Evolutionary conservation across 345 rosid species (phyloP).

Genomic region (Citrus medica): DNA sequence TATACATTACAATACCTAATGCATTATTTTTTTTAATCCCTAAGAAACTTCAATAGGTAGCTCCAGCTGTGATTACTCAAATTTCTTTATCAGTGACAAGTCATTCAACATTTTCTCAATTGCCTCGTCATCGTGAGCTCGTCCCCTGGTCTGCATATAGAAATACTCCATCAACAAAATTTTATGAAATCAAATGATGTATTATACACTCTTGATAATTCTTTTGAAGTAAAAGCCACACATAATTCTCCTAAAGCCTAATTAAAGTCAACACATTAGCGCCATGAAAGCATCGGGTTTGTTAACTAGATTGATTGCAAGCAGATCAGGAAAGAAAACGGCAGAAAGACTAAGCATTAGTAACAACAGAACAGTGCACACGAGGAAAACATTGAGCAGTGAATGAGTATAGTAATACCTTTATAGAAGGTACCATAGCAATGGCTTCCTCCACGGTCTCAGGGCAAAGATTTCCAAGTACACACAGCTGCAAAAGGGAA

Average conservation of each 20-base stretch:
- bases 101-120: slow-evolving; percentile 93
- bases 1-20: not conserved
- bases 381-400: not conserved
- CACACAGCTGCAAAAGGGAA: slow-evolving; percentile 69
- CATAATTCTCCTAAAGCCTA: not conserved
- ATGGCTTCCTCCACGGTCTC: slow-evolving; percentile 98
- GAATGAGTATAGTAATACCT: slow-evolving; percentile 37
- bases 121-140: slow-evolving; percentile 76
- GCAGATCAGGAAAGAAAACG: not conserved
- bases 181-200: not conserved
- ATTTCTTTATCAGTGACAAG: slow-evolving; percentile 79
- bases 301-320: not conserved
- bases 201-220: too few relatives aligned
- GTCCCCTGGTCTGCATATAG: slow-evolving; percentile 70
- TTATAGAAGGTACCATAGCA: slow-evolving; percentile 96
- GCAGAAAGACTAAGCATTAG: not conserved
- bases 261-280: not conserved
- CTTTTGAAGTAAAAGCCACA: not conserved
- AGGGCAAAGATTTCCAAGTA: slow-evolving; percentile 96
- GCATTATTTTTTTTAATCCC: not conserved
- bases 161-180: not conserved
- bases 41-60: not conserved
- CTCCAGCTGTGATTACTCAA: slow-evolving; percentile 41
- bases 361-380: not conserved
- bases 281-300: not conserved